A percentile compares a stretch with the other conserved stretches of the same genome.
Conservation (phyloP, 208 protist species). For the Leptomonas seymouri region DNA sequence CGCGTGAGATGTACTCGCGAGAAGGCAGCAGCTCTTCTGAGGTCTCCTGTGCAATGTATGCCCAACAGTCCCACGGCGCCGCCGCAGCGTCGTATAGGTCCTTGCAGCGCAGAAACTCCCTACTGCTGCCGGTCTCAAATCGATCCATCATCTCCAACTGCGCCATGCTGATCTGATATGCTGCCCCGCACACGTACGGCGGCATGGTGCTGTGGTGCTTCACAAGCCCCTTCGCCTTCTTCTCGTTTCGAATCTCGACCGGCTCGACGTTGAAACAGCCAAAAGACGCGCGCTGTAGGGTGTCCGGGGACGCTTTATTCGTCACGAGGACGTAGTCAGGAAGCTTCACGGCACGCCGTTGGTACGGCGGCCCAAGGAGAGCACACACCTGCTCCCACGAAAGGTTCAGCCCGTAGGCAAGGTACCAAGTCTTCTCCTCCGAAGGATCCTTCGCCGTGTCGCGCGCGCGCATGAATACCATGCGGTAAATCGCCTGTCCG, state of each 20-base stretch:
- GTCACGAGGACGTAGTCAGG: constrained; percentile 42
- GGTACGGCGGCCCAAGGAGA: constrained; percentile 55
- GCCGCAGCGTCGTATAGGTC: constrained; percentile 32
- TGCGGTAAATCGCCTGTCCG: constrained; percentile 14
- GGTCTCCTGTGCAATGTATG: constrained; percentile 49
- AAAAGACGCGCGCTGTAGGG: constrained; percentile 27
- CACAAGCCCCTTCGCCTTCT: constrained; percentile 27
- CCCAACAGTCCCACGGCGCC: constrained; percentile 35
- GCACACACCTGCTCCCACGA: constrained; percentile 66
- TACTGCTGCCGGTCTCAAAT: constrained; percentile 43
- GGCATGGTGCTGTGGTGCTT: constrained; percentile 41
- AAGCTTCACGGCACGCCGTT: constrained; percentile 48
- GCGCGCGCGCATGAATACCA: constrained; percentile 18
- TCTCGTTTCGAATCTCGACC: constrained; percentile 24
- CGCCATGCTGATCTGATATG: constrained; percentile 45
- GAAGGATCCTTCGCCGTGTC: constrained; percentile 20
- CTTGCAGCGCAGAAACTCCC: constrained; percentile 41
- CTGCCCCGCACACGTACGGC: constrained; percentile 47
- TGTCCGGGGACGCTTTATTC: constrained; percentile 32
- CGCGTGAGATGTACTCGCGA: constrained; percentile 47
- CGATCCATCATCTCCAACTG: constrained; percentile 56
- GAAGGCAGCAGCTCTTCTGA: constrained; percentile 45
- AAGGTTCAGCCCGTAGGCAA: constrained; percentile 60
- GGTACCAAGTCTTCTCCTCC: constrained; percentile 46
- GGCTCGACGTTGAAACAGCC: constrained; percentile 65